Evolutionary conservation across 176 grass and related monocot genomes (phyloP).

Genomic region (Carex parvula): DNA sequence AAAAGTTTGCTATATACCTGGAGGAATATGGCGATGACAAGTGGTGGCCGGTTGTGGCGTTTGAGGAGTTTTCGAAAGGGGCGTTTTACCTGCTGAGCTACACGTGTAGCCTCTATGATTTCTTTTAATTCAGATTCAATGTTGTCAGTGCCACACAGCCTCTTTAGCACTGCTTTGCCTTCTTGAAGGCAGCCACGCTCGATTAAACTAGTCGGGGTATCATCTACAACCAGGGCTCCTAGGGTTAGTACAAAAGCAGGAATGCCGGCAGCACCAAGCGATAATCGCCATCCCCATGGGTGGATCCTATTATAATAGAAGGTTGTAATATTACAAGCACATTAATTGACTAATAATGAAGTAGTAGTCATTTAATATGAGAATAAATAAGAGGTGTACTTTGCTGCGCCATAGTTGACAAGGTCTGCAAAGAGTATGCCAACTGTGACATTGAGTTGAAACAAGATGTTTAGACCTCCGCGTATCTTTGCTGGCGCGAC

Average conservation of each 20-base stretch:
- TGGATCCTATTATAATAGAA: conserved; percentile 48
- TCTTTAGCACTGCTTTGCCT: conserved; percentile 67
- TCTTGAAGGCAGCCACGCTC: conserved; percentile 68
- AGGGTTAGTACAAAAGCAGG: conserved; percentile 64
- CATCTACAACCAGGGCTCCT: conserved; percentile 61
- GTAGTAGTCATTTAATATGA: neutral
- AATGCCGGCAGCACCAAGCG: conserved; percentile 58
- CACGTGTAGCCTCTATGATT: conserved; percentile 69
- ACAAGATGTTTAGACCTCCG: conserved; percentile 86
- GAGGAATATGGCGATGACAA: conserved; percentile 75
- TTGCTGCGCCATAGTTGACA: conserved; percentile 66
- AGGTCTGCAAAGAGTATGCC: conserved; percentile 87
- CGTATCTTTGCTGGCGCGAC: conserved; percentile 76
- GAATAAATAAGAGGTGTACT: conserved; percentile 28
- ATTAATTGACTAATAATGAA: neutral
- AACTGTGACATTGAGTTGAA: conserved; percentile 91
- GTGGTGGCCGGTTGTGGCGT: conserved; percentile 64
- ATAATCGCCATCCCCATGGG: conserved; percentile 76
- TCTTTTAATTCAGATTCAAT: conserved; percentile 80
- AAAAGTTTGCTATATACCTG: conserved; percentile 31
- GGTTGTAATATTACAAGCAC: neutral
- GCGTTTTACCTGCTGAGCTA: conserved; percentile 75
- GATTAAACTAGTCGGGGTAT: conserved; percentile 86
- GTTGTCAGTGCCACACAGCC: conserved; percentile 67
- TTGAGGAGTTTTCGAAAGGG: conserved; percentile 77